A percentile compares a stretch with the other conserved stretches of the same genome.
phyloP scores from a whole-genome alignment of 176 grass and related monocot genomes.

The Triticum turgidum region DNA sequence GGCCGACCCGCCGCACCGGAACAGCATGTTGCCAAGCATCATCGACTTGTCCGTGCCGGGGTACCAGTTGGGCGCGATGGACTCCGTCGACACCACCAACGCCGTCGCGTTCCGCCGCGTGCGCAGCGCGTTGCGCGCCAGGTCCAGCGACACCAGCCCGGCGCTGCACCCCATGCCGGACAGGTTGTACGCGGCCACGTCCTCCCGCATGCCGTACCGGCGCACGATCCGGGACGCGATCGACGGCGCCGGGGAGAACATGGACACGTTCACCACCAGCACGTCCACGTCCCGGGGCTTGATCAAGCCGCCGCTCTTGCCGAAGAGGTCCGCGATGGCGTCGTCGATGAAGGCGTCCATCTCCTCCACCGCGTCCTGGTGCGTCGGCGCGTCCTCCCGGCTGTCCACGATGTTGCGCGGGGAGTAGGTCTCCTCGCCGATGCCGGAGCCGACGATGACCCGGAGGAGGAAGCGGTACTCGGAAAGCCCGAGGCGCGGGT shows the following conservation, averaged over 20 bases:
- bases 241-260: background rate
- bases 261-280: background rate
- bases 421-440: constrained; percentile 61
- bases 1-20: background rate
- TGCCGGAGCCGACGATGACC: constrained; percentile 45
- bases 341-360: constrained; percentile 47
- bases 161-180: background rate
- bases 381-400: constrained; percentile 36
- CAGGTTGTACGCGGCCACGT: background rate
- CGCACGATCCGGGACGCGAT: background rate
- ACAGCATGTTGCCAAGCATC: constrained; percentile 43
- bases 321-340: background rate
- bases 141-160: background rate
- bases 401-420: constrained; percentile 33
- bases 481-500: background rate
- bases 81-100: constrained; percentile 47
- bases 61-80: constrained; percentile 59
- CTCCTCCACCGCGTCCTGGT: constrained; percentile 52
- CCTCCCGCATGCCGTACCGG: constrained; percentile 15
- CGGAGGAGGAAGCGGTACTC: constrained; percentile 59
- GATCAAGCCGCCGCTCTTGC: background rate
- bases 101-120: constrained; percentile 19
- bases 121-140: background rate
- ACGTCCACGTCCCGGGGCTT: background rate
- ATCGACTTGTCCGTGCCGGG: constrained; percentile 50